Conservation (phyloP, 225 moss, liverwort and hornwort genomes). For the Polytrichum commune region DNA sequence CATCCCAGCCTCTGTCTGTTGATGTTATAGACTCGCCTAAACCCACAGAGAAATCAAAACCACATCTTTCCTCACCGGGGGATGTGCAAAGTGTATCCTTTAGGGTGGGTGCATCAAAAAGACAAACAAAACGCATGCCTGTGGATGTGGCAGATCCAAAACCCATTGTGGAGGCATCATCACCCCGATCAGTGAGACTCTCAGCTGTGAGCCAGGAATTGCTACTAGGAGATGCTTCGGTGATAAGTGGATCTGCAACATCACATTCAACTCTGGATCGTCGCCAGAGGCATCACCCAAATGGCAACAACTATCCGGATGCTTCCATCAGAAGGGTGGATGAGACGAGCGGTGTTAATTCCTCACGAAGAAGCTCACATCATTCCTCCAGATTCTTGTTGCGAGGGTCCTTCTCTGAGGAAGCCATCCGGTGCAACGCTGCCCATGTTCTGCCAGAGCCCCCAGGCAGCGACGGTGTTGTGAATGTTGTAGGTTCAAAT, state of each 20-base stretch:
- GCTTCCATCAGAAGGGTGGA: conserved; percentile 22
- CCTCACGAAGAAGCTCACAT: conserved; percentile 22
- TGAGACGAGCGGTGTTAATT: conserved; percentile 10
- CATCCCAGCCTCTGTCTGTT: background rate
- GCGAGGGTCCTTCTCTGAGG: conserved; percentile 20
- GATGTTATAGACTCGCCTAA: conserved; percentile 2
- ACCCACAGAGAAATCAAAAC: conserved; percentile 7
- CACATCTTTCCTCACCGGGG: conserved; percentile 14
- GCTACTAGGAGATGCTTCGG: conserved; percentile 32
- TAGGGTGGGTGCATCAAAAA: conserved; percentile 37
- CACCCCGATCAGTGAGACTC: conserved; percentile 30
- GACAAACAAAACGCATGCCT: conserved; percentile 45
- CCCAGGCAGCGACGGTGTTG: conserved; percentile 20
- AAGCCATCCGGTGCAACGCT: conserved; percentile 16
- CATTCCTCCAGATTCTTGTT: conserved; percentile 26
- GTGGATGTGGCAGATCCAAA: conserved; percentile 20
- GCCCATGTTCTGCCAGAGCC: conserved; percentile 21
- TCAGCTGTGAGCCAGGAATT: conserved; percentile 42
- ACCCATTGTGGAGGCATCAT: conserved; percentile 4
- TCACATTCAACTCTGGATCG: conserved; percentile 13
- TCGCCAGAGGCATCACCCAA: conserved; percentile 1
- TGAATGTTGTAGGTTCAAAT: conserved; percentile 1
- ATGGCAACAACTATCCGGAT: conserved; percentile 4
- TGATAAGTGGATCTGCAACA: conserved; percentile 2
- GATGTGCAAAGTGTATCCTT: conserved; percentile 6